phyloP scores from a whole-genome alignment of 176 grass and related monocot species.

The Melocanna baccifera region DNA sequence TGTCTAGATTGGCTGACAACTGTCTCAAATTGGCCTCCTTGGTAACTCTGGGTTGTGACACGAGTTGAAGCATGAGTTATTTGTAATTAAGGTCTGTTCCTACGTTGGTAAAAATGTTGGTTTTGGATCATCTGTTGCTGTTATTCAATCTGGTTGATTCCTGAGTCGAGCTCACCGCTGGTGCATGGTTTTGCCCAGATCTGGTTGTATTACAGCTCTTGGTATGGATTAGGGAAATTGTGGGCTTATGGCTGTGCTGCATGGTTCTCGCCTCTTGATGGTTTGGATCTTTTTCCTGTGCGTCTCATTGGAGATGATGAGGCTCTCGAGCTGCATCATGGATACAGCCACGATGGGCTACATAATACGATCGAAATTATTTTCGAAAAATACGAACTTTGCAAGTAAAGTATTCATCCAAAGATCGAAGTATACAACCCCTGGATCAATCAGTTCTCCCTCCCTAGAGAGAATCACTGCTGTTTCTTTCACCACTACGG shows the following conservation, averaged over 20 bases:
- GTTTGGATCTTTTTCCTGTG: not conserved
- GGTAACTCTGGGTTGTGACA: not conserved
- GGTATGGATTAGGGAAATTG: not conserved
- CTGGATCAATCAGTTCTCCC: not conserved
- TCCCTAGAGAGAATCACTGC: not conserved
- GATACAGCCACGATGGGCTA: not conserved
- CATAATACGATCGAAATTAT: not conserved
- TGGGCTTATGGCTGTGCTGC: not conserved
- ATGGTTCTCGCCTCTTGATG: not conserved
- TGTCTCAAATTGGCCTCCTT: not conserved
- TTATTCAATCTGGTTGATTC: not conserved
- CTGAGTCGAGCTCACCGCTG: not conserved
- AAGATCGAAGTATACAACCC: not conserved
- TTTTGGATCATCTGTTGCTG: not conserved
- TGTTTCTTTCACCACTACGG: not conserved
- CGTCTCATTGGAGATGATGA: not conserved
- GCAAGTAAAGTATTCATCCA: no score
- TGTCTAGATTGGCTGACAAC: not conserved
- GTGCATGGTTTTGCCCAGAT: not conserved
- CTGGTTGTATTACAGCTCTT: not conserved
- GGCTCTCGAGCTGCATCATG: not conserved
- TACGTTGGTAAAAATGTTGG: not conserved
- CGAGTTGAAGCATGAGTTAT: not conserved
- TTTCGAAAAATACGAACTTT: not conserved
- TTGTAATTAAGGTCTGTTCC: not conserved